A percentile compares a stretch with the other conserved stretches of the same genome.
These are phyloP conservation scores for Fusarium concolor DNA, from an alignment of 2,329 filamentous ascomycete species.

Conservation along the genomic window DNA sequence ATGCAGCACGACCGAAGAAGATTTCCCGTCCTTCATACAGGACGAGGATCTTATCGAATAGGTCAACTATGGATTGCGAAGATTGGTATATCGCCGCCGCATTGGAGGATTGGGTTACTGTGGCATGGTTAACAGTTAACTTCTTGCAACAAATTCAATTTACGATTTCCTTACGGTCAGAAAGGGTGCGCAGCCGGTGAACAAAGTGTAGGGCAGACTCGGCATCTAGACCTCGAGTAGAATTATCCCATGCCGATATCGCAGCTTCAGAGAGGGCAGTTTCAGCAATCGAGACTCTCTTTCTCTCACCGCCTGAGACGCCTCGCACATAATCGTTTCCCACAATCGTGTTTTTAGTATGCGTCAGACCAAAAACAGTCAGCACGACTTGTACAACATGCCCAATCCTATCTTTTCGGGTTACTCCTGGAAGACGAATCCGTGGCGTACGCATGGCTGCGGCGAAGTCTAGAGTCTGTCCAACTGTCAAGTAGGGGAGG, in stretches of 20 bases:
- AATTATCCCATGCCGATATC: conserved; percentile 74
- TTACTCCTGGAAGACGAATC: conserved; percentile 72
- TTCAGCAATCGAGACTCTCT: conserved; percentile 85
- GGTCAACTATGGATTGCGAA: conserved; percentile 73
- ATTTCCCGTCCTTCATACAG: conserved; percentile 83
- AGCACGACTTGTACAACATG: conserved; percentile 75
- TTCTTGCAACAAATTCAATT: neutral
- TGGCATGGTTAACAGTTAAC: conserved; percentile 68
- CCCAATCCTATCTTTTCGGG: conserved; percentile 67
- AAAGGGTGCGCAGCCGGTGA: conserved; percentile 66
- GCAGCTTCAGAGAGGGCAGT: conserved; percentile 73
- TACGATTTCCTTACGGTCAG: neutral
- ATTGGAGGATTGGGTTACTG: conserved; percentile 13
- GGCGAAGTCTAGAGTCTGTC: conserved; percentile 79
- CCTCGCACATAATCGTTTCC: conserved; percentile 80
- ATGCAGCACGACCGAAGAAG: conserved; percentile 73
- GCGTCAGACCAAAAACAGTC: conserved; percentile 77
- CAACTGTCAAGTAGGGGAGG: conserved; percentile 80
- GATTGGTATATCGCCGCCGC: conserved; percentile 78
- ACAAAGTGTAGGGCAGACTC: conserved; percentile 81
- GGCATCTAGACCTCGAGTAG: conserved; percentile 77
- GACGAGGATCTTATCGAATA: conserved; percentile 80
- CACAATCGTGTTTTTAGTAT: conserved; percentile 79
- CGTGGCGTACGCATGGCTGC: conserved; percentile 75
- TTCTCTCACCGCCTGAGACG: conserved; percentile 77